These are phyloP conservation scores for Gamarada debralockiae DNA, from an alignment of 495 filamentous ascomycete species.

Conservation along the genomic window DNA sequence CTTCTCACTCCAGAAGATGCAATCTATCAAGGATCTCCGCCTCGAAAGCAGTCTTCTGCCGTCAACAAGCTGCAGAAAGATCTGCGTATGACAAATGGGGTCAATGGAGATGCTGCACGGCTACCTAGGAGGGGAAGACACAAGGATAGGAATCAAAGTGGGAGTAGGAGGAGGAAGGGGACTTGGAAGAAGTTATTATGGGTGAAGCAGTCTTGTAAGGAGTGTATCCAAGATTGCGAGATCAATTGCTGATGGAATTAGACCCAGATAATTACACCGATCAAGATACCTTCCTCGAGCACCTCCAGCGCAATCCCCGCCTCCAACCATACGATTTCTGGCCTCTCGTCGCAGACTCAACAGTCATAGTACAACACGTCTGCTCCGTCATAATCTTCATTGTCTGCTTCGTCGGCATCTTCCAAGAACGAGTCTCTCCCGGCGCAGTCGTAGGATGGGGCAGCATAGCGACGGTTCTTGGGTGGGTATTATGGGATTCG, in stretches of 20 bases:
- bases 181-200: slow-evolving; percentile 94
- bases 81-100: slow-evolving; percentile 27
- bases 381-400: slow-evolving; percentile 92
- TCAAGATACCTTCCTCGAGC: slow-evolving; percentile 90
- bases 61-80: slow-evolving; percentile 33
- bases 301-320: slow-evolving; percentile 91
- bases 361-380: slow-evolving; percentile 94
- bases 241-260: slow-evolving; percentile 29
- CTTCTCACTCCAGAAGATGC: slow-evolving; percentile 83
- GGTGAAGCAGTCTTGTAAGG: slow-evolving; percentile 92
- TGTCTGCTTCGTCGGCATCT: slow-evolving; percentile 89
- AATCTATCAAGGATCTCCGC: slow-evolving; percentile 57
- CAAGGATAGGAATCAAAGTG: slow-evolving; percentile 41
- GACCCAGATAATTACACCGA: slow-evolving; percentile 99
- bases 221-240: background rate
- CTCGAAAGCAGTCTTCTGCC: slow-evolving; percentile 46
- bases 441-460: slow-evolving; percentile 82
- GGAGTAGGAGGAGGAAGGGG: slow-evolving; percentile 60
- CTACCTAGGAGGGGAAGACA: slow-evolving; percentile 34
- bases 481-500: slow-evolving; percentile 87
- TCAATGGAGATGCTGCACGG: slow-evolving; percentile 11
- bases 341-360: slow-evolving; percentile 91
- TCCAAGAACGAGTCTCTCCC: slow-evolving; percentile 77
- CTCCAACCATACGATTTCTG: slow-evolving; percentile 97
- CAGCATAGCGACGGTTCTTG: slow-evolving; percentile 76